phyloP scores from a whole-genome alignment of 140 eudicot species.

The Oenanthe javanica region DNA sequence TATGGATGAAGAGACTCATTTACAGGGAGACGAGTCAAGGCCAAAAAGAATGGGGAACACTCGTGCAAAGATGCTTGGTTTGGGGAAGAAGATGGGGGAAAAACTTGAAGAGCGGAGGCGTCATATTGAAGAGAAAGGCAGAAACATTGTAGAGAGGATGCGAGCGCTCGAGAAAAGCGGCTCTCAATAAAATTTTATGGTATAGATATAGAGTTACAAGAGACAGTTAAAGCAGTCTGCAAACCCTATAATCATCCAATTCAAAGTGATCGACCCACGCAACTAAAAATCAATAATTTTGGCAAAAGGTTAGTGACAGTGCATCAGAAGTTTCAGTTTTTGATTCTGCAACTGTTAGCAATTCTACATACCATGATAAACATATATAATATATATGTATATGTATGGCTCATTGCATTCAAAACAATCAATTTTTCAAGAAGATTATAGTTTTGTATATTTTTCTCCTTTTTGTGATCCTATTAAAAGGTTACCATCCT shows the following conservation, averaged over 20 bases:
- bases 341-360: neutral
- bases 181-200: neutral
- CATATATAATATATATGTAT: neutral
- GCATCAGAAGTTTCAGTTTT: neutral
- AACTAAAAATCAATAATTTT: neutral
- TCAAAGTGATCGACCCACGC: neutral
- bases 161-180: constrained; percentile 29
- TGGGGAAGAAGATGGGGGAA: constrained; percentile 81
- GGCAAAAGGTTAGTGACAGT: neutral
- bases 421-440: neutral
- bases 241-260: neutral
- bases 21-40: constrained; percentile 43
- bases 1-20: constrained; percentile 27
- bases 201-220: neutral
- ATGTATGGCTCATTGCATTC: neutral
- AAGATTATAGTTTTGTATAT: neutral
- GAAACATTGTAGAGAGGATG: constrained; percentile 78
- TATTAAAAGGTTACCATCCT: neutral
- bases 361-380: neutral
- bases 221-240: neutral
- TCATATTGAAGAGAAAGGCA: constrained; percentile 63
- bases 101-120: constrained; percentile 82
- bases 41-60: constrained; percentile 48
- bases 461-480: neutral
- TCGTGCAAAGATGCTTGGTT: constrained; percentile 63